Evolutionary conservation across 768 basidiomycete species (phyloP), one percentile per base, ranked within the genome.

Genomic region (Lanmaoa rubissima): DNA sequence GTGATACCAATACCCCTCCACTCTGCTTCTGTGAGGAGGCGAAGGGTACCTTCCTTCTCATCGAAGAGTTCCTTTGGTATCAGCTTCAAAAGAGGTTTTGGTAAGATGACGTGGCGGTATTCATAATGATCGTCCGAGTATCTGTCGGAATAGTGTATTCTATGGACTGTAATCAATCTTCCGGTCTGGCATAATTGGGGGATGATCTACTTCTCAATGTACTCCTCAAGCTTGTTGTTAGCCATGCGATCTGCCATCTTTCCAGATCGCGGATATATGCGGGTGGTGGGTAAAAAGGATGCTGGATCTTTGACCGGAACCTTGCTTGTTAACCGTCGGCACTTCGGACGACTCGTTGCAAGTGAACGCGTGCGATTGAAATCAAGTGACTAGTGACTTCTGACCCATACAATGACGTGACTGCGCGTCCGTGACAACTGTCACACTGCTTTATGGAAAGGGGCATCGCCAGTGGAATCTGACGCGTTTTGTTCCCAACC

Each of bases 1-100:
- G 89, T 90, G 60, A 98, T 96, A 10, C 96, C 96, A 54, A 99
- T 93, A 0, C 91, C 90, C 70, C 96, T 82, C 96, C 96, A 99
- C 73, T 99, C 97, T 42, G 81, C 74, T 69, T 99, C 96, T 4
- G 82, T 71, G 54, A 98, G 76, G 41, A 98, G 82, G 4, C 94
- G 84, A 52, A 98, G 79, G 5, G 87, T 83, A 6, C 92, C 91
- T 41, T 83, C 79, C 60, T 93, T 89, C 56, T 84, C 82, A 41
- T 82, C 85, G 69, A 93, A 94, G 67, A 85, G 87, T 31, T 86
- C 79, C 70, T 94, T 92, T 5, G 96, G 97, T 31, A 99, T 82
- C 76, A 95, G 80, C 76, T 96, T 94, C 74, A 98, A 81, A 62
- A 98, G 85, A 55, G 89, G 90, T 70, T 97, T 97, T 7, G 96